Evolutionary conservation across 2,329 filamentous ascomycete genomes (phyloP), one percentile per base, ranked within the genome.

Genomic region (Sporothrix luriei): DNA sequence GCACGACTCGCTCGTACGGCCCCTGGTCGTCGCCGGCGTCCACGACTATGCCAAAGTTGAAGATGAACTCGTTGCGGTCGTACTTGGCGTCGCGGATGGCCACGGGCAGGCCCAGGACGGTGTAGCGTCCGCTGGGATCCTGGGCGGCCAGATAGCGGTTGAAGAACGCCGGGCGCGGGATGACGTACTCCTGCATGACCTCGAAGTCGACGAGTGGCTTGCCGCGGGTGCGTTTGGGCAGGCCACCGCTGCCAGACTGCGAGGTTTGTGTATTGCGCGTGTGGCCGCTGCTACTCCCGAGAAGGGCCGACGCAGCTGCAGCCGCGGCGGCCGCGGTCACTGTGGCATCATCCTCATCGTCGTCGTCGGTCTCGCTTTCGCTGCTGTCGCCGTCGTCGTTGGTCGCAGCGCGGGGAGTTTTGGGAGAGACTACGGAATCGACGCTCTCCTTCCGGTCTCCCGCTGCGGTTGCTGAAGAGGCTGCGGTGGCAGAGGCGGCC

Each of bases 51-150:
- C 93, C 93, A 77, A 98, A 97, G 79, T 98, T 98, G 87, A 98
- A 99, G 77, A 97, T 97, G 83, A 97, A 98, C 79, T 97, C 92
- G 80, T 97, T 97, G 70, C 95, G 90, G 76, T 91, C 88, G 77
- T 98, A 97, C 74, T 90, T 90, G 69, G 89, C 86, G 73, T 93
- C 87, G 66, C 90, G 88, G 77, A 98, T 92, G 77, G 93, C 94
- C 68, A 98, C 90, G 0, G 95, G 95, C 75, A 93, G 93, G 19
- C 94, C 93, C 46, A 99, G 85, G 69, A 99, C 88, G 70, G 90
- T 88, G 79, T 94, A 91, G 73, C 87, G 87, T 74, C 84, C 84
- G 69, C 88, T 85, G 0, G 88, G 87, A 59, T 92, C 90, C 78
- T 90, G 90, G 69, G 96, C 90, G 38, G 91, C 91, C 72, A 98